Percentiles rank a stretch among this genome's conserved stretches.
Evolutionary conservation across 2,329 filamentous ascomycete species (phyloP).

Genomic region (Domatiomyces globalis): DNA sequence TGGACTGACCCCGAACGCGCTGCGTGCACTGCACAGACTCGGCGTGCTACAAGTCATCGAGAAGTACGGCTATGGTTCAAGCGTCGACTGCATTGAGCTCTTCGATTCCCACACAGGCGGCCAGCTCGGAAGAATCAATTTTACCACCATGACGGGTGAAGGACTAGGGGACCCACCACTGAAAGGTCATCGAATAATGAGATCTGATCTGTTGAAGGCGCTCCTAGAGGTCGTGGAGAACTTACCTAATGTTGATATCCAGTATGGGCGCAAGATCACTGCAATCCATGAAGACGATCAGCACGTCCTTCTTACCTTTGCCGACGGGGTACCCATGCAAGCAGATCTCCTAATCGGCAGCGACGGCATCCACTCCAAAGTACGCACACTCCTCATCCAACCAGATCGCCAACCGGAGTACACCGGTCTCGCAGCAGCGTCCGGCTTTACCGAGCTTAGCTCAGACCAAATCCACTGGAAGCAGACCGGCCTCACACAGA

Average conservation of each 20-base stretch:
- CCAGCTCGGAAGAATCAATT: conserved; percentile 6
- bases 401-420: conserved; percentile 8
- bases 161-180: conserved; percentile 10
- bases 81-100: conserved; percentile 40
- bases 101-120: conserved; percentile 23
- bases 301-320: conserved; percentile 17
- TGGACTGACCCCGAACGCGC: conserved; percentile 46
- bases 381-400: conserved; percentile 8
- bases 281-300: conserved; percentile 17
- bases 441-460: conserved; percentile 2
- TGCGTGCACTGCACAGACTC: conserved; percentile 39
- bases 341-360: conserved; percentile 17
- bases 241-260: conserved; percentile 17
- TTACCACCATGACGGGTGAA: conserved; percentile 4
- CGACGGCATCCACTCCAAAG: conserved; percentile 18
- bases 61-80: conserved; percentile 29
- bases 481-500: conserved; percentile 9
- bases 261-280: conserved; percentile 16
- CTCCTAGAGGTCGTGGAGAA: conserved; percentile 17
- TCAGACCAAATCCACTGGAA: conserved; percentile 4
- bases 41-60: conserved; percentile 34
- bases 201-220: conserved; percentile 20
- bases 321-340: conserved; percentile 10
- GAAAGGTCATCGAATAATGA: conserved; percentile 22
- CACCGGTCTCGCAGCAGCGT: conserved; percentile 9